Evolutionary conservation across 2,329 filamentous ascomycete genomes (phyloP), one percentile per base, ranked within the genome.

Genomic region (Elsinoe ampelina): DNA sequence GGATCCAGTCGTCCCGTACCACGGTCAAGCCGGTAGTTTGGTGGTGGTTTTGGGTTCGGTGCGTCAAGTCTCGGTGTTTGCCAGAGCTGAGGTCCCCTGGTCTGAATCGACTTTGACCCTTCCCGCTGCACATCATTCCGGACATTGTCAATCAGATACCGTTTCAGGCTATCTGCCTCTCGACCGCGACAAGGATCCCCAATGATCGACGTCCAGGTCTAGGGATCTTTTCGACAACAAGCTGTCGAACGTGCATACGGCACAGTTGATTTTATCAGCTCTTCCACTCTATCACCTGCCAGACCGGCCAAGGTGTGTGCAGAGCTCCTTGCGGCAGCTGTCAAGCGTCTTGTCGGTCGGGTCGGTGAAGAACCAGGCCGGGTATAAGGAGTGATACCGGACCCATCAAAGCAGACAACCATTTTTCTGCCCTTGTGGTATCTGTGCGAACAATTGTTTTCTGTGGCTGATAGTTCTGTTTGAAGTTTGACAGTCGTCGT

Each of bases 91-190:
- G 41, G 41, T 22, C 8, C 41, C 7, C 19, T 20, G 6, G 4
- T 43, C 38, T 43, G 41, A 43, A 22, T 43, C 41, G 41, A 12
- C 10, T 43, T 43, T 22, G 41, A 43, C 19, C 17, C 41, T 15
- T 52, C 22, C 13, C 32, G 19, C 48, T 52, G 48, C 48, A 52
- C 48, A 52, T 52, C 34, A 52, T 52, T 15, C 48, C 48, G n/a
- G 48, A 52, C 32, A 52, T 10, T 39, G 48, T 39, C 32, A 35
- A 39, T 52, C 35, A 52, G n/a, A 8, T 52, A 35, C 48, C 48
- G 11, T 13, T 20, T 20, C n/a, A 20, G 48, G 48, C 19, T 52
- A 52, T 15, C n/a, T 52, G 34, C 48, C 48, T 26, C 48, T 38
- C 48, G 32, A 39, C 35, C 35, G 48, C 19, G 19, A 52, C 48